Conservation (phyloP, 129 eudicot species). For the Kitagawia praeruptora region DNA sequence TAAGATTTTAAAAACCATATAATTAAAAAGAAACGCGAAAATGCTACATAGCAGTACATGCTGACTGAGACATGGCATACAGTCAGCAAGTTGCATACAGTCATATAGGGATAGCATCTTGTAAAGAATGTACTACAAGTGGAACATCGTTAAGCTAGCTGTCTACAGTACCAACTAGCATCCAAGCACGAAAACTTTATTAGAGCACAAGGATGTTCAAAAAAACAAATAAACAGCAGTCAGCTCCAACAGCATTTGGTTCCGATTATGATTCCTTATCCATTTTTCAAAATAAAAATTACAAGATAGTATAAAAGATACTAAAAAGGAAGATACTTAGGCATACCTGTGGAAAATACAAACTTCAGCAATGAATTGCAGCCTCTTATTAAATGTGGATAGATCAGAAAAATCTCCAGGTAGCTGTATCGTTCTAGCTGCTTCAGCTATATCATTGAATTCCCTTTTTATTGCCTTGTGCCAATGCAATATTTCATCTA, state of each 20-base stretch:
- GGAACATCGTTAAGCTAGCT: background rate
- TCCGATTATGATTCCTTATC: background rate
- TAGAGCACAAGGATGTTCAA: background rate
- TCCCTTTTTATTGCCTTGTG: constrained; percentile 86
- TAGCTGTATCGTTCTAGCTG: constrained; percentile 72
- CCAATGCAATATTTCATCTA: constrained; percentile 96
- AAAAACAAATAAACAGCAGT: background rate
- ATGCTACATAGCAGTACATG: background rate
- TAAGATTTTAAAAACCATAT: background rate
- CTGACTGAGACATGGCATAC: background rate
- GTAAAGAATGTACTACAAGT: background rate
- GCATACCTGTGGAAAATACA: constrained; percentile 91
- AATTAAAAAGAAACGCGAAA: background rate
- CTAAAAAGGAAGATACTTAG: background rate
- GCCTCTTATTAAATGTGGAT: constrained; percentile 70
- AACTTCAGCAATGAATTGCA: constrained; percentile 96
- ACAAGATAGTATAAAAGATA: background rate
- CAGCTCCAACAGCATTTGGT: background rate
- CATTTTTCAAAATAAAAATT: background rate
- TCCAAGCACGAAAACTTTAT: background rate
- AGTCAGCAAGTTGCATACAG: background rate
- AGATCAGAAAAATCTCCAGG: constrained; percentile 84
- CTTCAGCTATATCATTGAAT: constrained; percentile 79
- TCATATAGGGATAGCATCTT: background rate
- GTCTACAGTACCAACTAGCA: constrained; percentile 7